Base-by-base conservation (phyloP, 305 asterid species). In the Ilex paraguariensis region DNA sequence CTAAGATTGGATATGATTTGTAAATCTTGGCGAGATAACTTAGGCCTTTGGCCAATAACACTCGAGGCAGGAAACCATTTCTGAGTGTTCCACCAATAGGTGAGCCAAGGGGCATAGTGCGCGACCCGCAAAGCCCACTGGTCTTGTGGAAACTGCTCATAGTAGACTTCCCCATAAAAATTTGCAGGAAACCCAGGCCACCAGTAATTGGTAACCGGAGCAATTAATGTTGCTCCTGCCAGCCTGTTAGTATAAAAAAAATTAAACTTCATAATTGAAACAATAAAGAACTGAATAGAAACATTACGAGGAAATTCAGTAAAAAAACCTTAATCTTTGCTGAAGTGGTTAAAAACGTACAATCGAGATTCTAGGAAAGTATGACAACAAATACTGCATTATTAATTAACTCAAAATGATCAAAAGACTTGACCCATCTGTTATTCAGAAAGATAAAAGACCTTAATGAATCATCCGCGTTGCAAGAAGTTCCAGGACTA, bases 11-110 rank as follows among this genome's bases (percentile, higher is more conserved):
- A 14, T n/a, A 16, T 6, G 4, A 52, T 14, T 52, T 52, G n/a
- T 52, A 52, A 14, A 14, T 52, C 56, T 52, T 52, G 56, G 56
- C 31, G 56, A 52, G 56, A 52, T 0, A 52, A 14, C 10, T 14
- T 52, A 52, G 56, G 30, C 10, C n/a, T 14, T 13, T 6, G 10
- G n/a, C 28, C 56, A 5, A 14, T 21, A 52, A 52, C 56, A 4
- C 56, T 52, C 3, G 28, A 15, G n/a, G 10, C 28, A 52, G 21
- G 32, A 14, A 52, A 52, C 56, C 56, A 52, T 15, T 52, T 52
- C 56, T 52, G 56, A n/a, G 56, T n/a, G 30, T 52, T 14, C 56
- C 56, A 52, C 56, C 56, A 52, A 17, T 52, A 52, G 56, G 56
- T 52, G 4, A 52, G 56, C 56, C 21, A 52, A n/a, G 56, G 56